Evolutionary conservation across 805 yeast genomes (phyloP).

Genomic region (Yueomyces sinensis): DNA sequence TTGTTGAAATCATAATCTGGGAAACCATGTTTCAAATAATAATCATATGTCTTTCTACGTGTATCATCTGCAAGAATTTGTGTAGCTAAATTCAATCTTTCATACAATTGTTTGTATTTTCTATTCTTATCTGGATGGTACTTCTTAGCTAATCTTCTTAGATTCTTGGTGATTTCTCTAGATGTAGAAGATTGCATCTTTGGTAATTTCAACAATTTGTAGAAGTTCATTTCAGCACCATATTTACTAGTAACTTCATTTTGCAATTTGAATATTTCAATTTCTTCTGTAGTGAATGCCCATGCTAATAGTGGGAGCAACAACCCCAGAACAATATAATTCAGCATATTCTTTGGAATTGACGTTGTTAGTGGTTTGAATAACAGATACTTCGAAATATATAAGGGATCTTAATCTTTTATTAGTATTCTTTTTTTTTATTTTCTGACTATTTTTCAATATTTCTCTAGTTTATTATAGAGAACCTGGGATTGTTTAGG

Average conservation of each 20-base stretch:
- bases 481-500: too few species aligned
- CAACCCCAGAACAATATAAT: constrained; percentile 1
- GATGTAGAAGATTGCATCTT: constrained; percentile 27
- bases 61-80: constrained; percentile 53
- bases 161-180: constrained; percentile 49
- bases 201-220: constrained; percentile 47
- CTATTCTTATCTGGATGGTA: constrained; percentile 78
- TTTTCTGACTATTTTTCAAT: too few species aligned
- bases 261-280: constrained; percentile 66
- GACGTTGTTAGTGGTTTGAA: too few species aligned
- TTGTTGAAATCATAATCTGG: constrained; percentile 69
- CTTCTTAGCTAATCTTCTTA: constrained; percentile 54
- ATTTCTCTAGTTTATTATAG: too few species aligned
- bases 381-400: too few species aligned
- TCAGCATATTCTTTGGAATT: too few species aligned
- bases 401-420: too few species aligned
- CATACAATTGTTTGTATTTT: constrained; percentile 41
- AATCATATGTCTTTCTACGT: constrained; percentile 66
- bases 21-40: constrained; percentile 69
- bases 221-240: constrained; percentile 50
- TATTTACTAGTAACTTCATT: constrained; percentile 50
- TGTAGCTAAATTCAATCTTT: constrained; percentile 64
- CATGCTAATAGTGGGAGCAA: constrained; percentile 21
- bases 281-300: constrained; percentile 53
- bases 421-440: too few species aligned